phyloP scores from a whole-genome alignment of 1,284 basidiomycete genomes.

The Fistulinella cinereoalba region DNA sequence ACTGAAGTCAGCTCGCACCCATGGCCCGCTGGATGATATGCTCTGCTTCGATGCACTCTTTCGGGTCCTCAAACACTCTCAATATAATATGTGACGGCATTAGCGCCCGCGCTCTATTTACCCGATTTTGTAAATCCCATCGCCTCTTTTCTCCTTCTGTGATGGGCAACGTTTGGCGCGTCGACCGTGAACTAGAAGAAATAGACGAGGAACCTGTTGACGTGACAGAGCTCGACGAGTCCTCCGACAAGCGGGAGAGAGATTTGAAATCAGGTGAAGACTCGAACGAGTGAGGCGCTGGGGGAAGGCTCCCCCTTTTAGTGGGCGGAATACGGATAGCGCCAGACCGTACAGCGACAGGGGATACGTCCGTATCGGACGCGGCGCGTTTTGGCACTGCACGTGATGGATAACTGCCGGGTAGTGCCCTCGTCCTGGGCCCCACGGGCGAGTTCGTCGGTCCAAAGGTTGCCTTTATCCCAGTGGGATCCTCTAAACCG shows the following conservation, averaged over 20 bases:
- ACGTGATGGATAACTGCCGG: conserved; percentile 7
- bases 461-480: conserved; percentile 35
- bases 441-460: conserved; percentile 19
- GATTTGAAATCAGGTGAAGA: conserved; percentile 6
- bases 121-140: conserved; percentile 55
- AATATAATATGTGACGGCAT: conserved; percentile 55
- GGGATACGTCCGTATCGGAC: conserved; percentile 24
- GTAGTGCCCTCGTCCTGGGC: conserved; percentile 6
- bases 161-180: conserved; percentile 17
- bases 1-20: neutral
- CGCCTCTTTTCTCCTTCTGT: conserved; percentile 54
- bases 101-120: conserved; percentile 55
- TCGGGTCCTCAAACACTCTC: conserved; percentile 62
- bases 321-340: conserved; percentile 14
- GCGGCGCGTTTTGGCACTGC: conserved; percentile 20
- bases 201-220: conserved; percentile 24
- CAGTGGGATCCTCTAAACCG: conserved; percentile 58
- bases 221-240: conserved; percentile 19
- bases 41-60: conserved; percentile 62
- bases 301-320: conserved; percentile 28
- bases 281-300: conserved; percentile 17
- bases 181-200: conserved; percentile 20
- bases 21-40: conserved; percentile 31
- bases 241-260: conserved; percentile 15
- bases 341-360: neutral